Percentiles rank a stretch among this genome's conserved stretches.
Evolutionary conservation across 23 red algal species (phyloP).

Genomic region (Gracilaria gracilis): DNA sequence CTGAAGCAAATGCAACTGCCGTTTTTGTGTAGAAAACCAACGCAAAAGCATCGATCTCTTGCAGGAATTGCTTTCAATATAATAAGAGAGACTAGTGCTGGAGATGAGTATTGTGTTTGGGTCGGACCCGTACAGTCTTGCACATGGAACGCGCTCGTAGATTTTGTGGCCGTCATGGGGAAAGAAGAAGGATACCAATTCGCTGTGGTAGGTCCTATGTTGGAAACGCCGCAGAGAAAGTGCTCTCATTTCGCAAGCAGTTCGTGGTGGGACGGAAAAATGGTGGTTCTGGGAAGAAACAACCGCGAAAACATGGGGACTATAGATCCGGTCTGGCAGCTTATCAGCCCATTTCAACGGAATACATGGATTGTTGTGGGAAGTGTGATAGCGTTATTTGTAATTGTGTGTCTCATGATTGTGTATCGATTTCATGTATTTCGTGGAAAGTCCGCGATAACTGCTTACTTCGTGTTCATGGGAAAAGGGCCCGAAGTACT

Average conservation of each 20-base stretch:
- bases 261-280: slow-evolving; percentile 15
- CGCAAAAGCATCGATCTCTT: not conserved
- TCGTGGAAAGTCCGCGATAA: slow-evolving; percentile 1
- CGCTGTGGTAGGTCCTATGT: slow-evolving; percentile 21
- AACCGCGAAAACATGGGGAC: not conserved
- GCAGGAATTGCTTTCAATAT: slow-evolving; percentile 26
- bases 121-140: slow-evolving; percentile 7
- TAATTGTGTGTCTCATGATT: slow-evolving; percentile 17
- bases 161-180: not conserved
- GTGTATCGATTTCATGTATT: slow-evolving; percentile 17
- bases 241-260: slow-evolving; percentile 27
- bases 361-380: slow-evolving; percentile 42
- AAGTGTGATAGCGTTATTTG: not conserved
- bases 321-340: slow-evolving; percentile 9
- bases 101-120: slow-evolving; percentile 34
- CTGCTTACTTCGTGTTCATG: slow-evolving; percentile 42
- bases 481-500: slow-evolving; percentile 14
- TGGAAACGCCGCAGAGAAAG: slow-evolving; percentile 32
- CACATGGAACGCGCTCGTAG: slow-evolving; percentile 33
- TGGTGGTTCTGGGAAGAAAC: slow-evolving; percentile 34
- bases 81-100: slow-evolving; percentile 4
- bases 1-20: slow-evolving; percentile 19
- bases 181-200: slow-evolving; percentile 2
- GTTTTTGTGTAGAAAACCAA: not conserved
- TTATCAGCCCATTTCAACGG: slow-evolving; percentile 24